Percentiles rank a stretch among this genome's conserved stretches.
Conservation (phyloP, 495 filamentous ascomycete genomes). For the Coniosporium apollinis region DNA sequence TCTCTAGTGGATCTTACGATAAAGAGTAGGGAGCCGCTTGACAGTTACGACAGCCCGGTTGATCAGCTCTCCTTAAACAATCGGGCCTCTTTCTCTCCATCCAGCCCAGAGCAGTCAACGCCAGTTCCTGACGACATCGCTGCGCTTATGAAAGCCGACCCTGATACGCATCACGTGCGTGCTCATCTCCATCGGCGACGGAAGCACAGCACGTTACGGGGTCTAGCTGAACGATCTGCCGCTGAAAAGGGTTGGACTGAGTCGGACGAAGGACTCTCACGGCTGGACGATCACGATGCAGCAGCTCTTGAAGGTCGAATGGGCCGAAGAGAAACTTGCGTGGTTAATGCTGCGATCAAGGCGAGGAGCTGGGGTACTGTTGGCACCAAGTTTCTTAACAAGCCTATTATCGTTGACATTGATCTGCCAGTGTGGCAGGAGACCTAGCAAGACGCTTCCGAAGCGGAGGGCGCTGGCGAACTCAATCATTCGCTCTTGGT, state of each 20-base stretch:
- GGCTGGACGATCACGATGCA: slow-evolving; percentile 13
- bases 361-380: slow-evolving; percentile 40
- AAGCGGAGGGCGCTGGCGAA: too few relatives aligned
- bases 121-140: not conserved
- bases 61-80: too few relatives aligned
- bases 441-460: too few relatives aligned
- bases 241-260: not conserved
- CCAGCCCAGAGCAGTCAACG: not conserved
- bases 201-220: too few relatives aligned
- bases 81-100: too few relatives aligned
- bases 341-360: slow-evolving; percentile 63
- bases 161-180: too few relatives aligned
- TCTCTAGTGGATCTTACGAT: slow-evolving; percentile 39
- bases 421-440: slow-evolving; percentile 40
- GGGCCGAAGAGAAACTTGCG: slow-evolving; percentile 46
- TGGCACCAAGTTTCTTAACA: slow-evolving; percentile 42
- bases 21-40: slow-evolving; percentile 26
- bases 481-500: too few relatives aligned
- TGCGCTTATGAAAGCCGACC: too few relatives aligned
- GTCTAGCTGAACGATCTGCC: not conserved
- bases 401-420: slow-evolving; percentile 63
- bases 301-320: slow-evolving; percentile 25
- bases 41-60: slow-evolving; percentile 25
- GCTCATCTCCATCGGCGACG: too few relatives aligned
- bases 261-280: not conserved